A percentile compares a stretch with the other conserved stretches of the same genome.
Conservation (phyloP, 2,329 filamentous ascomycete genomes). For the Aureobasidium pullulans region DNA sequence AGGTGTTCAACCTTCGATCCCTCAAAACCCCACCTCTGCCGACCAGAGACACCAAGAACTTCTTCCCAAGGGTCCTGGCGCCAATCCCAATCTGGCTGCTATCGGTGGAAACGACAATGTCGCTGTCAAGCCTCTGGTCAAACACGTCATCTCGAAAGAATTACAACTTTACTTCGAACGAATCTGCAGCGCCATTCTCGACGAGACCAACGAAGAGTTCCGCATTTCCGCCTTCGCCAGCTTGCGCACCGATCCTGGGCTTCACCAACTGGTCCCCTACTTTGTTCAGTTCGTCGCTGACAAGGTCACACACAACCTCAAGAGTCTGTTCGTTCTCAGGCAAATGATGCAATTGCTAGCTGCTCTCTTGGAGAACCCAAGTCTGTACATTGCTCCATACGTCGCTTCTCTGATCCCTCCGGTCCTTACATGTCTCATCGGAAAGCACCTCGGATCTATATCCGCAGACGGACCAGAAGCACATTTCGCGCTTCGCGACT, state of each 20-base stretch:
- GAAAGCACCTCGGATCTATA: conserved; percentile 63
- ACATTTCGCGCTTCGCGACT: conserved; percentile 75
- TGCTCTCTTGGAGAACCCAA: conserved; percentile 74
- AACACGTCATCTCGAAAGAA: conserved; percentile 93
- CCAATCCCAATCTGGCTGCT: conserved; percentile 76
- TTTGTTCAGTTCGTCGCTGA: conserved; percentile 94
- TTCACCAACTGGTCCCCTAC: conserved; percentile 93
- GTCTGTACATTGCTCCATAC: conserved; percentile 67
- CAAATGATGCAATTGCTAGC: conserved; percentile 89
- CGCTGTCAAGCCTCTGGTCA: conserved; percentile 80
- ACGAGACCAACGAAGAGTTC: conserved; percentile 80
- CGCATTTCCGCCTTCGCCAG: conserved; percentile 79
- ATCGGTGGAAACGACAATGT: conserved; percentile 77
- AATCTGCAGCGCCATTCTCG: conserved; percentile 78
- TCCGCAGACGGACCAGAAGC: conserved; percentile 42
- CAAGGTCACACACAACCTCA: conserved; percentile 88
- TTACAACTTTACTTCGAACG: conserved; percentile 96
- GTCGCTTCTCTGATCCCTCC: conserved; percentile 69
- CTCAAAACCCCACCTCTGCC: conserved; percentile 74
- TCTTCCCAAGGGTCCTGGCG: conserved; percentile 80
- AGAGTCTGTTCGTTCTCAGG: conserved; percentile 78
- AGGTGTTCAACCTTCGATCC: conserved; percentile 92
- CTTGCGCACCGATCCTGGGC: conserved; percentile 77
- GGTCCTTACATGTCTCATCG: conserved; percentile 84
- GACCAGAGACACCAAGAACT: conserved; percentile 80